Conservation (phyloP, 495 filamentous ascomycete genomes). For the Massariosphaeria phaeospora region DNA sequence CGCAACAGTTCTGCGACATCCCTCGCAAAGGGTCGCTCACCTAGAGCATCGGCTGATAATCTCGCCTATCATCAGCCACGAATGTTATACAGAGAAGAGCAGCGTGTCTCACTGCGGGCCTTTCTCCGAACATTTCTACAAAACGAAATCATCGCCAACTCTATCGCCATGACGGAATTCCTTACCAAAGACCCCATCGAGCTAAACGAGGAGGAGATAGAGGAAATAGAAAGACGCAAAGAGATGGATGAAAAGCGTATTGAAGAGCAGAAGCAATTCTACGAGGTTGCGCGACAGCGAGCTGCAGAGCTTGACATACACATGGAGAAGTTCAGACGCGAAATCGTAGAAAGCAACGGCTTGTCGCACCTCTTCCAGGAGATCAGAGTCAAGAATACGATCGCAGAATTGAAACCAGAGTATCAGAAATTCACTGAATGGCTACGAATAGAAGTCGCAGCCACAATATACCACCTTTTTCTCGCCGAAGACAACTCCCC, state of each 20-base stretch:
- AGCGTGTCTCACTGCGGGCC: constrained; percentile 85
- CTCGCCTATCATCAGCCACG: constrained; percentile 25
- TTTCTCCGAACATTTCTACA: constrained; percentile 80
- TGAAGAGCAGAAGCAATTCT: constrained; percentile 88
- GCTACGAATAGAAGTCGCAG: constrained; percentile 94
- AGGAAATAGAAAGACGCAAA: constrained; percentile 73
- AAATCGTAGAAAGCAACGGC: constrained; percentile 78
- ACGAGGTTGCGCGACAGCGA: constrained; percentile 86
- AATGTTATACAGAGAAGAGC: constrained; percentile 78
- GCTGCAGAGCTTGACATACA: constrained; percentile 92
- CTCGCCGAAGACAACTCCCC: constrained; percentile 96
- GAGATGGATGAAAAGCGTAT: constrained; percentile 80
- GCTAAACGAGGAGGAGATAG: constrained; percentile 72
- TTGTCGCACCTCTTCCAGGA: constrained; percentile 90
- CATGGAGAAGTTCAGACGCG: constrained; percentile 80
- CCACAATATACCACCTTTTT: constrained; percentile 95
- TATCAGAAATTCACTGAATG: constrained; percentile 99
- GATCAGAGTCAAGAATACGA: constrained; percentile 78
- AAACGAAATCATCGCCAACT: constrained; percentile 75
- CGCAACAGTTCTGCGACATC: constrained; percentile 31
- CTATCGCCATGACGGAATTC: constrained; percentile 77
- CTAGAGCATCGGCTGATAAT: constrained; percentile 49
- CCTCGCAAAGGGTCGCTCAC: constrained; percentile 41
- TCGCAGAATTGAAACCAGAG: constrained; percentile 83
- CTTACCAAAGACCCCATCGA: constrained; percentile 62